Base-by-base conservation (phyloP, 208 protist genomes). In the Trypanosoma mega region DNA sequence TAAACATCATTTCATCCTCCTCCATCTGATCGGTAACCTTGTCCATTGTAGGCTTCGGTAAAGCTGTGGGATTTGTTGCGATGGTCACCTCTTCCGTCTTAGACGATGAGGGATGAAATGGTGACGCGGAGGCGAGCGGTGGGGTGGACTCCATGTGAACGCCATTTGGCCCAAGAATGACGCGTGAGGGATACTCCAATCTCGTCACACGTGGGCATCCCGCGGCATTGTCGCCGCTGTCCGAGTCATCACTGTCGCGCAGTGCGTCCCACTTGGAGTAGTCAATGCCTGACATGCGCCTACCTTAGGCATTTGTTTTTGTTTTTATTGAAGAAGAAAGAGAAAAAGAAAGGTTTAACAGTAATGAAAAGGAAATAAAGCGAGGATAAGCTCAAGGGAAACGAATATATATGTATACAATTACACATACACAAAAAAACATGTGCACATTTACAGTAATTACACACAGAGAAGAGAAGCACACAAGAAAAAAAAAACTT, bases 231-330 rank as follows among this genome's bases (percentile, higher is more conserved):
- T 67, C 52, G 12, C 30, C 29, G 11, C 39, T 26, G 39, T 55
- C 68, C 3, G 52, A 62, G 0, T 66, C 59, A 54, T 55, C 50
- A 56, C 68, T 81, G 36, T 70, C 62, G n/a, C 68, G 59, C 7
- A 93, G 45, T 43, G 70, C 75, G 41, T 93, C 82, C 83, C 86
- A 93, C 49, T 90, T 93, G 3, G 82, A 90, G 72, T 93, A 93
- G 51, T 93, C 86, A 48, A 93, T 90, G 2, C 79, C 77, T 1
- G 71, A 41, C 76, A 82, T 77, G 18, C 16, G 34, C 18, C n/a
- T 8, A 5, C 30, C n/a, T n/a, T n/a, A n/a, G n/a, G n/a, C n/a
- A n/a, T n/a, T n/a, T n/a, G n/a, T n/a, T n/a, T n/a, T n/a, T n/a
- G n/a, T n/a, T n/a, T n/a, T n/a, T n/a, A 34, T 26, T 34, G 2